phyloP scores from a whole-genome alignment of 345 rosid species.

The Eucalyptus tenuipes region DNA sequence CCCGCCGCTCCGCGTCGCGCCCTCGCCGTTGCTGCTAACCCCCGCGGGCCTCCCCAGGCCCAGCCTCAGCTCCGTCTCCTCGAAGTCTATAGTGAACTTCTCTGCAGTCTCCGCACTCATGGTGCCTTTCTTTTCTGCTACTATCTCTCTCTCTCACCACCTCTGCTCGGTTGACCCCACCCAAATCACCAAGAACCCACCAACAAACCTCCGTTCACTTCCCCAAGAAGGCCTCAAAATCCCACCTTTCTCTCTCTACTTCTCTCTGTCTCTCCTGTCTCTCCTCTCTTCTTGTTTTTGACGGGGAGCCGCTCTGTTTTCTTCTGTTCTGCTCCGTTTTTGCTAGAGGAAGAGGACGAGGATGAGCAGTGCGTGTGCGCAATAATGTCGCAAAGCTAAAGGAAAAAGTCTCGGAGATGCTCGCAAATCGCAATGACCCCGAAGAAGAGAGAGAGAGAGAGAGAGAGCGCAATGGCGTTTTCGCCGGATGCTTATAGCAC shows the following conservation, averaged over 20 bases:
- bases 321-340: background rate
- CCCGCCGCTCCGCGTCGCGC: conserved; percentile 12
- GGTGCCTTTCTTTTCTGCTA: background rate
- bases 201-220: background rate
- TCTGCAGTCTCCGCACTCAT: background rate
- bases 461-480: background rate
- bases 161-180: background rate
- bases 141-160: background rate
- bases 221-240: background rate
- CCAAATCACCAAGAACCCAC: background rate
- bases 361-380: background rate
- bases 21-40: conserved; percentile 3
- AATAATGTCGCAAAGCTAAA: background rate
- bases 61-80: conserved; percentile 76
- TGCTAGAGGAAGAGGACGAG: background rate
- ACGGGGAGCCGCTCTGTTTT: background rate
- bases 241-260: background rate
- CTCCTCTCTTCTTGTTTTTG: background rate
- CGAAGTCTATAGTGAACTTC: conserved; percentile 55
- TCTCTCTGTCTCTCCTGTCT: background rate
- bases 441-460: background rate
- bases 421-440: background rate
- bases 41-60: conserved; percentile 37
- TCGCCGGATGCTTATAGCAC: background rate
- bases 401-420: background rate